These are phyloP conservation scores for Boechera retrofracta DNA, from an alignment of 345 rosid genomes.

Conservation along the genomic window DNA sequence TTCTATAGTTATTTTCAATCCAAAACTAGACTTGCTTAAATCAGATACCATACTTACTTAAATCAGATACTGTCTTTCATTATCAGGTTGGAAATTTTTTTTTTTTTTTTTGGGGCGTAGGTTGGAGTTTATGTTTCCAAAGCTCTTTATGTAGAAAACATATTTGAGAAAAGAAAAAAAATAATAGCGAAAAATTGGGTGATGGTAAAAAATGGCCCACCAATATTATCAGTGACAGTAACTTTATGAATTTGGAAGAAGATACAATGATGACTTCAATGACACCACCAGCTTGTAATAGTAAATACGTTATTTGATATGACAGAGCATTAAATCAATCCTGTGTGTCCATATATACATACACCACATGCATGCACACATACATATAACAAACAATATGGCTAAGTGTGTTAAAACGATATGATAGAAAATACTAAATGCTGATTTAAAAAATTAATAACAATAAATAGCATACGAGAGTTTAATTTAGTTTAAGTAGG, in stretches of 20 bases:
- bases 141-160: not conserved
- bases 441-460: too few relatives aligned
- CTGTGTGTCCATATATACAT: constrained; percentile 14
- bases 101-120: not conserved
- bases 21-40: not conserved
- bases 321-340: constrained; percentile 41
- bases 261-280: constrained; percentile 47
- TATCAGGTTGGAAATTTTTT: not conserved
- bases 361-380: constrained; percentile 4
- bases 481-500: too few relatives aligned
- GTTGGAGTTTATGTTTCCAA: not conserved
- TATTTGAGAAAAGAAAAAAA: not conserved
- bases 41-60: not conserved
- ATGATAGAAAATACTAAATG: not conserved
- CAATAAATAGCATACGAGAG: too few relatives aligned
- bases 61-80: not conserved
- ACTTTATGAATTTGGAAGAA: constrained; percentile 42
- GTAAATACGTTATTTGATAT: constrained; percentile 44
- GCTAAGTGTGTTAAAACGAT: not conserved
- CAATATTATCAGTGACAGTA: constrained; percentile 37
- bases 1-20: not conserved
- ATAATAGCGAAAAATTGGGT: not conserved
- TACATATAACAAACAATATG: not conserved
- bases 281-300: constrained; percentile 42
- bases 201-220: constrained; percentile 36